Base-by-base conservation (phyloP, 345 rosid species). In the Euphorbia pulcherrima region DNA sequence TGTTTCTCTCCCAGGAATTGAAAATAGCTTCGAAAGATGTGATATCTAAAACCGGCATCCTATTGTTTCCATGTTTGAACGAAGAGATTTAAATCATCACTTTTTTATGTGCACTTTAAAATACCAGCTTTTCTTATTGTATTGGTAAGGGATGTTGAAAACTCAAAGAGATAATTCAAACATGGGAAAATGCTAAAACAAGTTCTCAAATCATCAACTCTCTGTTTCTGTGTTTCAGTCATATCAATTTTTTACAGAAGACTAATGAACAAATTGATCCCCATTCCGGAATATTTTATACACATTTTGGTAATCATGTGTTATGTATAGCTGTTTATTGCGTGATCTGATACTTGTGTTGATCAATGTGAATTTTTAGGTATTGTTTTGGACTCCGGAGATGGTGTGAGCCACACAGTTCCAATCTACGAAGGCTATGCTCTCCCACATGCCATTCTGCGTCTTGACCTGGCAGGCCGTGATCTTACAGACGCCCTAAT, bases 381-480 rank as follows among this genome's bases (percentile, higher is more conserved):
- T 74, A n/a, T n/a, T n/a, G n/a, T n/a, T n/a, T n/a, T n/a, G n/a
- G n/a, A n/a, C n/a, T n/a, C n/a, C n/a, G n/a, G n/a, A n/a, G n/a
- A n/a, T n/a, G n/a, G n/a, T n/a, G n/a, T n/a, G n/a, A n/a, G n/a
- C n/a, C n/a, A n/a, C n/a, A n/a, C n/a, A n/a, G n/a, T n/a, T n/a
- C n/a, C n/a, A n/a, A n/a, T n/a, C n/a, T n/a, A n/a, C n/a, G n/a
- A n/a, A n/a, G n/a, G n/a, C n/a, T n/a, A n/a, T n/a, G n/a, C n/a
- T n/a, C n/a, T n/a, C n/a, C n/a, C 91, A 60, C 90, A 87, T 72
- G 92, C 96, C 72, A 86, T 89, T 67, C 78, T 86, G 74, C 90
- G 91, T 74, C 85, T 88, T 2, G 88, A 88, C 77, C 74, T 88
- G 55, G 91, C 91, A 68, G 91, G 95, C 8, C 95, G 87, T 79